phyloP scores from a whole-genome alignment of 2,329 filamentous ascomycete species.

The Apiospora hydei region DNA sequence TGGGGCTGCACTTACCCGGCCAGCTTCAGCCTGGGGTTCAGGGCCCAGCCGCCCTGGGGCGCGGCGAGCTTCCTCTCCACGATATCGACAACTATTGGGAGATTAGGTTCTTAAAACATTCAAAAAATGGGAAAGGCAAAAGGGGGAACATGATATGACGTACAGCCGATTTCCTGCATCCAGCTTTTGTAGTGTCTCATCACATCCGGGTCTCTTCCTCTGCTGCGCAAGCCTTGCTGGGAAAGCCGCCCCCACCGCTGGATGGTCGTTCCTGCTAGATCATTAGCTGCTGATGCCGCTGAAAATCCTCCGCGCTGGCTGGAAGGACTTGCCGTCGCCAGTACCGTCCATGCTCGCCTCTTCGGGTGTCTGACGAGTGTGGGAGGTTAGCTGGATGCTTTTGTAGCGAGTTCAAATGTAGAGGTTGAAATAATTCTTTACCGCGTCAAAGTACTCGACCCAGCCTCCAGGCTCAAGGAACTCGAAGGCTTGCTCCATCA shows the following conservation, averaged over 20 bases:
- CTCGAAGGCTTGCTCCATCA: constrained; percentile 28
- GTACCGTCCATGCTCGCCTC: neutral
- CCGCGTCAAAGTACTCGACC: constrained; percentile 29
- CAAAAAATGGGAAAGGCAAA: too few species aligned
- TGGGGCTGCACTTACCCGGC: neutral
- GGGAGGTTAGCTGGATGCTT: neutral
- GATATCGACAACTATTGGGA: neutral
- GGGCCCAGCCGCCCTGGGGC: neutral
- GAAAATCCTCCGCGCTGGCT: neutral
- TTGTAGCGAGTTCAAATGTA: neutral
- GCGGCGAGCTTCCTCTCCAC: neutral
- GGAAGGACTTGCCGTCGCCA: neutral
- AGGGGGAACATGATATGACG: neutral
- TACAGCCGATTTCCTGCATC: constrained; percentile 17
- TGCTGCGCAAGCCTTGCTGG: neutral
- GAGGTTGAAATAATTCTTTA: too few species aligned
- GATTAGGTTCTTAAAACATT: neutral
- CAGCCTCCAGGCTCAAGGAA: constrained; percentile 35
- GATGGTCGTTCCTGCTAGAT: neutral
- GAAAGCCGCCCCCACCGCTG: neutral
- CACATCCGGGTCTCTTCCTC: constrained; percentile 1
- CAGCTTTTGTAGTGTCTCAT: constrained; percentile 13
- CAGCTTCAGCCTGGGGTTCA: neutral
- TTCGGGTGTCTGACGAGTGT: neutral
- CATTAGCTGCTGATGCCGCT: neutral